These are phyloP conservation scores for Geoglossum cookeanum DNA, from an alignment of 2,329 filamentous ascomycete species.

Conservation along the genomic window DNA sequence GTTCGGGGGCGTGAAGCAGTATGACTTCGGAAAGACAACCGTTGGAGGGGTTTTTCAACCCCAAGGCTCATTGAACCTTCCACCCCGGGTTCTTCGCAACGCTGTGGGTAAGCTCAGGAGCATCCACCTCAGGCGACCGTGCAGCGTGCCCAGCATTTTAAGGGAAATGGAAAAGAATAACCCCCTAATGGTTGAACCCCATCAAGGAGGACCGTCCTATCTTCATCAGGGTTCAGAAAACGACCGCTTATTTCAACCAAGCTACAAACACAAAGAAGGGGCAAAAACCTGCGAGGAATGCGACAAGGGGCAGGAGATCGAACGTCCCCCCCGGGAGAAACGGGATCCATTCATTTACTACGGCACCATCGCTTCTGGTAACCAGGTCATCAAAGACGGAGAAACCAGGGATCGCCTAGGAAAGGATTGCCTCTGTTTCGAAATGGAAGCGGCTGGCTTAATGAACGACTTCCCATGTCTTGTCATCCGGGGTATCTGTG, in stretches of 20 bases:
- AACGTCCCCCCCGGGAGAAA: not conserved
- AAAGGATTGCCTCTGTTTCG: no score
- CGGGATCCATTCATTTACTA: not conserved
- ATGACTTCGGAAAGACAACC: no score
- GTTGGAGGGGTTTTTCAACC: not conserved
- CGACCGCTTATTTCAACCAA: constrained; percentile 3
- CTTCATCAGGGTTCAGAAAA: not conserved
- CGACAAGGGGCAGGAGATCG: no score
- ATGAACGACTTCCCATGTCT: constrained; percentile 12
- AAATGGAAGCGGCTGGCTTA: constrained; percentile 4
- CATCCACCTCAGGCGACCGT: constrained; percentile 1
- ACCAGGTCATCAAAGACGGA: not conserved
- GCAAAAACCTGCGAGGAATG: no score
- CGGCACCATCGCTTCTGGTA: constrained; percentile 3
- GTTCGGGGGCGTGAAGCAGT: no score
- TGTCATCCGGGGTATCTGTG: constrained; percentile 13
- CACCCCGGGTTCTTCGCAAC: constrained; percentile 3
- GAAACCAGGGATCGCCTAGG: no score
- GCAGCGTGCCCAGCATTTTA: not conserved
- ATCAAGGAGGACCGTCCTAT: no score
- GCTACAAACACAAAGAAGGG: constrained; percentile 1
- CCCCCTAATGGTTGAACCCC: not conserved
- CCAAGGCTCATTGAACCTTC: constrained; percentile 3
- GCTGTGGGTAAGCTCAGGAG: constrained; percentile 2
- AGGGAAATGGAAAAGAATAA: not conserved